These are phyloP conservation scores for Tuber magnatum DNA, from an alignment of 495 filamentous ascomycete genomes.

Conservation along the genomic window DNA sequence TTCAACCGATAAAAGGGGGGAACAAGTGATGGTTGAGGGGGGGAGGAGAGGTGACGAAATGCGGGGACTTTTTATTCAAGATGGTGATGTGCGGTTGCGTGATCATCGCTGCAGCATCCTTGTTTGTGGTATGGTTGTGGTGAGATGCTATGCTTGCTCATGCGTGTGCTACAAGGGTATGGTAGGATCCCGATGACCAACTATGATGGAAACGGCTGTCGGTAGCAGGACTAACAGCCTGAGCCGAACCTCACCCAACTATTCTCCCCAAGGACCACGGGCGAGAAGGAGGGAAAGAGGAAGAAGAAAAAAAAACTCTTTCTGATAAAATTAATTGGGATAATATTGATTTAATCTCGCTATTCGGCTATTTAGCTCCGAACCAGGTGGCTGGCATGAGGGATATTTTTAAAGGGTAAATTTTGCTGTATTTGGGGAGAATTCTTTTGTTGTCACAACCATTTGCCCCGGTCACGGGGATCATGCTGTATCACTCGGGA, in stretches of 20 bases:
- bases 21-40: neutral
- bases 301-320: neutral
- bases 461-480: neutral
- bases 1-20: neutral
- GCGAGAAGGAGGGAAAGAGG: neutral
- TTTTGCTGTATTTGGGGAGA: neutral
- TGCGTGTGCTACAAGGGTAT: neutral
- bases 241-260: neutral
- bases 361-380: neutral
- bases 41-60: neutral
- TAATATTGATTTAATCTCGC: neutral
- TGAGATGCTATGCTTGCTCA: slow-evolving; percentile 1
- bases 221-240: neutral
- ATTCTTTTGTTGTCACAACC: neutral
- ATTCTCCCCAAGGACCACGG: neutral
- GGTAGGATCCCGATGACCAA: neutral
- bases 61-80: neutral
- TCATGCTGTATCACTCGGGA: neutral
- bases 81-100: neutral
- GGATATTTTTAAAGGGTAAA: neutral
- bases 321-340: neutral
- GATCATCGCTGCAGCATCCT: slow-evolving; percentile 1
- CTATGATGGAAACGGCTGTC: neutral
- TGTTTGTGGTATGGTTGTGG: slow-evolving; percentile 2
- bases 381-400: neutral